Evolutionary conservation across 2,329 filamentous ascomycete genomes (phyloP), one percentile per base, ranked within the genome.

Genomic region (Calonectria pseudoturangicola): DNA sequence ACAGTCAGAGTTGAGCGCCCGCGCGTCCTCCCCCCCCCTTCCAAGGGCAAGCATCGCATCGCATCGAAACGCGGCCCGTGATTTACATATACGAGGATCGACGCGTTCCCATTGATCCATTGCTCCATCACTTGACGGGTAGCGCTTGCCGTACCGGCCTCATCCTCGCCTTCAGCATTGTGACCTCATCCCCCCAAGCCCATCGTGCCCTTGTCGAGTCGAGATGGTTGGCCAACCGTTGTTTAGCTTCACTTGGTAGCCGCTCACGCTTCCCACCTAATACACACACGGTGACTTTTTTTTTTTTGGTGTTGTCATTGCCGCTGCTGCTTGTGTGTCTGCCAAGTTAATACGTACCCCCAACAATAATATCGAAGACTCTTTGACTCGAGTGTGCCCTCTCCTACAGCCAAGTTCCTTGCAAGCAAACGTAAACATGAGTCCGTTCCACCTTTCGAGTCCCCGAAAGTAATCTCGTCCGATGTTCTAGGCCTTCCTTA

Each of bases 51-150:
- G 28, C 28, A 54, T 54, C 50, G 28, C 50, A 54, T 54, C 50
- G 50, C 36, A 50, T 41, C 47, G 47, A 43, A 36, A 48, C 51
- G 50, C 50, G 41, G 51, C 30, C 43, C 41, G 43, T 68, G 30
- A 36, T 62, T 60, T 60, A 62, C 50, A 30, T 65, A 65, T 48
- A 66, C 63, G 48, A 54, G 63, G 63, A 66, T 66, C 63, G 63
- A 66, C 48, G 47, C 47, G 45, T 66, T 66, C 63, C 45, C 41
- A 45, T 64, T 64, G 60, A 25, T n/a, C 28, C 27, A 30, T 33
- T 64, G 33, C 33, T 36, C 33, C 33, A 36, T 36, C 33, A 36
- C 33, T 50, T 30, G n/a, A 36, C 54, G 54, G 54, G 21, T 41
- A 39, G 60, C 43, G 41, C 43, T 45, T 47, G 41, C 21, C 25